Evolutionary conservation across 306 rosid genomes (phyloP).

Genomic region (Sesbania bispinosa): DNA sequence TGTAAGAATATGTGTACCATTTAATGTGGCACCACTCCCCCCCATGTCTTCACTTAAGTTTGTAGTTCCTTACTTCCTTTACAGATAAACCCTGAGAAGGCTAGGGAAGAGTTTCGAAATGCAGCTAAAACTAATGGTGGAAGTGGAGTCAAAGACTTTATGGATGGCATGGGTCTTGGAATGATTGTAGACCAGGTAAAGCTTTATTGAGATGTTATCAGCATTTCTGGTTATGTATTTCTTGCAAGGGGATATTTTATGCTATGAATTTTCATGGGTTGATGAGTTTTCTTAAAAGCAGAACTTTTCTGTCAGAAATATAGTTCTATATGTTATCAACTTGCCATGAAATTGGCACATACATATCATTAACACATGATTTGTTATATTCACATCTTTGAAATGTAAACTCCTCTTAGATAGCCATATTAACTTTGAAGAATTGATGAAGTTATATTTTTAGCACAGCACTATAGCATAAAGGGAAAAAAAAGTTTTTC

Average conservation of each 20-base stretch:
- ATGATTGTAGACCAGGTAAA: conserved; percentile 77
- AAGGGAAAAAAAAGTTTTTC: neutral
- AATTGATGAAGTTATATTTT: neutral
- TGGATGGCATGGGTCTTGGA: conserved; percentile 93
- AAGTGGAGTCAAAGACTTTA: conserved; percentile 69
- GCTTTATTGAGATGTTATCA: neutral
- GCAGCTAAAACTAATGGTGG: conserved; percentile 44
- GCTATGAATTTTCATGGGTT: neutral
- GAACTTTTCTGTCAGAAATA: neutral
- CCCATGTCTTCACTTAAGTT: no score
- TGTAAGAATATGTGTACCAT: neutral
- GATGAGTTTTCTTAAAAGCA: neutral
- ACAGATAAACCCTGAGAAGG: conserved; percentile 83
- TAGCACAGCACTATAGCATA: neutral
- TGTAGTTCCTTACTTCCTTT: conserved; percentile 22
- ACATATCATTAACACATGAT: neutral
- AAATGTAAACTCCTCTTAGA: neutral
- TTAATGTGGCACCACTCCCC: no score
- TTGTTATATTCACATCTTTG: neutral
- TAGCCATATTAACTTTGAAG: neutral
- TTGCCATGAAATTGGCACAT: neutral
- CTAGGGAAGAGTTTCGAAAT: conserved; percentile 68
- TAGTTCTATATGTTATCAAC: neutral
- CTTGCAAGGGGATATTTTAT: neutral
- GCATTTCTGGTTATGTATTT: neutral